These are phyloP conservation scores for Oryza meridionalis DNA, from an alignment of 176 grass and related monocot species.

Conservation along the genomic window DNA sequence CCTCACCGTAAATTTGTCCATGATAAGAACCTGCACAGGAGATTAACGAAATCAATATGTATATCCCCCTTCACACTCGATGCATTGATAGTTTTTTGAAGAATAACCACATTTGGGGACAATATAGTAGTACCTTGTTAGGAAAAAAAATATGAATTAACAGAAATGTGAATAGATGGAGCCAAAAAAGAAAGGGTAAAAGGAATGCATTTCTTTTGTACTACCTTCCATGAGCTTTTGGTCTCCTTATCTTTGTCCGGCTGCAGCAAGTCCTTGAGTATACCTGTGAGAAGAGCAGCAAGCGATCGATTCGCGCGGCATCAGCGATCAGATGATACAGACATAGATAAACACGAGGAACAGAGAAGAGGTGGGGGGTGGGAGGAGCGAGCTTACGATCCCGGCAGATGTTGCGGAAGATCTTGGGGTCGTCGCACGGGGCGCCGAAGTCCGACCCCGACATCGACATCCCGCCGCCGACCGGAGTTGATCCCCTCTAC, in stretches of 20 bases:
- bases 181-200: not conserved
- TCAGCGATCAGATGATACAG: not conserved
- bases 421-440: conserved; percentile 71
- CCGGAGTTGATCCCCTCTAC: conserved; percentile 5
- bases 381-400: conserved; percentile 56
- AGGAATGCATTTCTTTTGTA: conserved; percentile 12
- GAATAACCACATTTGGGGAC: not conserved
- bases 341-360: not conserved
- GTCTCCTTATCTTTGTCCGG: conserved; percentile 70
- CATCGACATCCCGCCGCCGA: conserved; percentile 59
- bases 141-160: not conserved
- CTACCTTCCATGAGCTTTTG: conserved; percentile 92
- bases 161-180: not conserved
- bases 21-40: conserved; percentile 80
- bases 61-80: not conserved
- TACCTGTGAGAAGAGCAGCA: conserved; percentile 44
- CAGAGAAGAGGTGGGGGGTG: not conserved
- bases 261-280: conserved; percentile 80
- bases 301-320: not conserved
- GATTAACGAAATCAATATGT: conserved; percentile 1
- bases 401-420: conserved; percentile 79
- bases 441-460: conserved; percentile 62
- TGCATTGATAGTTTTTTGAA: not conserved
- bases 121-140: not conserved
- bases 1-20: conserved; percentile 94